Conservation (phyloP, 2,329 filamentous ascomycete genomes). For the Aureobasidium melanogenum region DNA sequence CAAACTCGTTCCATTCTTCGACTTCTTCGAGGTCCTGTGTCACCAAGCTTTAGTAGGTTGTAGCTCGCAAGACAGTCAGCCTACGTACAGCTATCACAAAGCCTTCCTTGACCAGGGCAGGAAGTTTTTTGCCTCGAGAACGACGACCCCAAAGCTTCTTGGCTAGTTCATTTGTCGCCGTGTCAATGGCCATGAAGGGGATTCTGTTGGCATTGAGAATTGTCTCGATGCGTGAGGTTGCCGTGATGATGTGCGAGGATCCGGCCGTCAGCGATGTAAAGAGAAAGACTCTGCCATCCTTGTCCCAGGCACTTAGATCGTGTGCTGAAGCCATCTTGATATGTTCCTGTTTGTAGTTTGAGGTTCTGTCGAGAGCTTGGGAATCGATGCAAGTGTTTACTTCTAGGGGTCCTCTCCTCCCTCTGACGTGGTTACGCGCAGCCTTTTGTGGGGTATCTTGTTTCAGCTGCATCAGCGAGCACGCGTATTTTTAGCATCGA, state of each 20-base stretch:
- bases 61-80: background rate
- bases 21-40: slow-evolving; percentile 80
- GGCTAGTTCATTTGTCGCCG: slow-evolving; percentile 81
- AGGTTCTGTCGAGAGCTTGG: background rate
- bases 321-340: background rate
- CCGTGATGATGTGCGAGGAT: slow-evolving; percentile 91
- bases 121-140: slow-evolving; percentile 78
- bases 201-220: slow-evolving; percentile 93
- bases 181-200: slow-evolving; percentile 85
- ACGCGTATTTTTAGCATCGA: background rate
- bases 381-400: background rate
- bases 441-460: slow-evolving; percentile 3
- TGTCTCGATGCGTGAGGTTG: slow-evolving; percentile 89
- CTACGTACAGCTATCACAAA: slow-evolving; percentile 71
- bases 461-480: background rate
- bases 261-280: slow-evolving; percentile 95
- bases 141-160: slow-evolving; percentile 82
- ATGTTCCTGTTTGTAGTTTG: background rate
- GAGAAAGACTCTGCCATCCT: slow-evolving; percentile 62
- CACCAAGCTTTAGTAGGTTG: background rate
- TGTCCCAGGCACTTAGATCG: slow-evolving; percentile 37
- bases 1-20: slow-evolving; percentile 99
- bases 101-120: slow-evolving; percentile 79
- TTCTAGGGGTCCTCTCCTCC: background rate
- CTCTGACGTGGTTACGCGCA: slow-evolving; percentile 6